A percentile compares a stretch with the other conserved stretches of the same genome.
Conservation (phyloP, 441 rosid genomes). For the Cnidoscolus chayamansa region DNA sequence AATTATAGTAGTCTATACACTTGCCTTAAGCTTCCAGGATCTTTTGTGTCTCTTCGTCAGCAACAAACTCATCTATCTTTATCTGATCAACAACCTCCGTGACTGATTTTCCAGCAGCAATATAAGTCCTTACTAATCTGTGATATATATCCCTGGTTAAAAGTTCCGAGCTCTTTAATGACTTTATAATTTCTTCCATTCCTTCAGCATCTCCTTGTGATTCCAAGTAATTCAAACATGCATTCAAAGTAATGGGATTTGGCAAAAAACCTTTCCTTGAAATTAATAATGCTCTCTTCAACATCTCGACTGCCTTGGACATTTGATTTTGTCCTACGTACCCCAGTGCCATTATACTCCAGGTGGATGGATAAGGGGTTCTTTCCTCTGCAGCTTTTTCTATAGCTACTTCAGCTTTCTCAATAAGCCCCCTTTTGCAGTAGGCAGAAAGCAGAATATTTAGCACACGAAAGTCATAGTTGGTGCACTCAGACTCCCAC, state of each 20-base stretch:
- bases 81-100: constrained; percentile 21
- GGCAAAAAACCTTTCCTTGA: constrained; percentile 28
- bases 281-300: constrained; percentile 29
- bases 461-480: constrained; percentile 23
- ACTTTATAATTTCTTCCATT: constrained; percentile 22
- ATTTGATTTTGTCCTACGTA: constrained; percentile 34
- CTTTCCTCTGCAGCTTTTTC: constrained; percentile 26
- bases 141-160: background rate
- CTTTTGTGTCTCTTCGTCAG: constrained; percentile 17
- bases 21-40: constrained; percentile 10
- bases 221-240: constrained; percentile 36
- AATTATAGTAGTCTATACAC: background rate
- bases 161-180: constrained; percentile 16
- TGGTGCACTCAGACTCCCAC: constrained; percentile 28
- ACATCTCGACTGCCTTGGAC: constrained; percentile 36
- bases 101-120: constrained; percentile 17
- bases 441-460: constrained; percentile 26
- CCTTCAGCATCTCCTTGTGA: constrained; percentile 26
- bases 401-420: constrained; percentile 37
- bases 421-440: constrained; percentile 23
- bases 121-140: background rate
- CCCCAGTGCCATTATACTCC: constrained; percentile 36
- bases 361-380: constrained; percentile 26
- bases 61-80: constrained; percentile 18
- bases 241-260: constrained; percentile 5